These are phyloP conservation scores for Blastosporella zonata DNA, from an alignment of 1,284 basidiomycete species.

Conservation along the genomic window DNA sequence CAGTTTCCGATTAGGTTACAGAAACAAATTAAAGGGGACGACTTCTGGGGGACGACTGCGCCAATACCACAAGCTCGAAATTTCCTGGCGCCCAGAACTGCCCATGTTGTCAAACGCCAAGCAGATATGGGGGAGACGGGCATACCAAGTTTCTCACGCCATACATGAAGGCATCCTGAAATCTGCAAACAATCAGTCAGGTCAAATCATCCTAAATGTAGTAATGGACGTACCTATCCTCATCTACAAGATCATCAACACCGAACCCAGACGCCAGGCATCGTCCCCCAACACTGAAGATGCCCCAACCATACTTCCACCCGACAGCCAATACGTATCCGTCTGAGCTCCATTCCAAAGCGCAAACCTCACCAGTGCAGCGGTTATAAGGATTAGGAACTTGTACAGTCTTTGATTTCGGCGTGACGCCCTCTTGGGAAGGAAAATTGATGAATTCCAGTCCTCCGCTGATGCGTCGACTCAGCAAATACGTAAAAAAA, in stretches of 20 bases:
- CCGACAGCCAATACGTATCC: conserved; percentile 97
- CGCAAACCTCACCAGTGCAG: conserved; percentile 69
- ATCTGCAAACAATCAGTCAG: conserved; percentile 39
- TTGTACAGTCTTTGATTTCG: conserved; percentile 53
- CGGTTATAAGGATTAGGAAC: conserved; percentile 56
- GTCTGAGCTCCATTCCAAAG: conserved; percentile 91
- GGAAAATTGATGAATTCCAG: conserved; percentile 65
- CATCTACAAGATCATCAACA: conserved; percentile 62
- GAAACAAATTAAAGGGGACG: conserved; percentile 18
- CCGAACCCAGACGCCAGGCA: conserved; percentile 78
- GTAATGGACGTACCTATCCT: conserved; percentile 39
- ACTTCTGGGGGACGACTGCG: conserved; percentile 49
- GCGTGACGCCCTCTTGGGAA: conserved; percentile 49
- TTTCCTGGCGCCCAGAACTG: conserved; percentile 93
- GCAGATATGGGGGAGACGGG: conserved; percentile 4
- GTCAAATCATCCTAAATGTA: neutral
- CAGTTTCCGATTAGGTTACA: neutral
- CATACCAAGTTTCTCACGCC: conserved; percentile 67
- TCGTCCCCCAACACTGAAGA: conserved; percentile 90
- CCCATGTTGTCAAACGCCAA: neutral
- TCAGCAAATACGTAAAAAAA: conserved; percentile 3
- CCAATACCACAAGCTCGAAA: conserved; percentile 78
- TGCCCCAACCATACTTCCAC: conserved; percentile 86
- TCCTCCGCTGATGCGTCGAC: conserved; percentile 43
- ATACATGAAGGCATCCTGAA: conserved; percentile 85